Evolutionary conservation across 2,329 filamentous ascomycete species (phyloP), one percentile per base, ranked within the genome.

Genomic region (Fusarium nelsonii): DNA sequence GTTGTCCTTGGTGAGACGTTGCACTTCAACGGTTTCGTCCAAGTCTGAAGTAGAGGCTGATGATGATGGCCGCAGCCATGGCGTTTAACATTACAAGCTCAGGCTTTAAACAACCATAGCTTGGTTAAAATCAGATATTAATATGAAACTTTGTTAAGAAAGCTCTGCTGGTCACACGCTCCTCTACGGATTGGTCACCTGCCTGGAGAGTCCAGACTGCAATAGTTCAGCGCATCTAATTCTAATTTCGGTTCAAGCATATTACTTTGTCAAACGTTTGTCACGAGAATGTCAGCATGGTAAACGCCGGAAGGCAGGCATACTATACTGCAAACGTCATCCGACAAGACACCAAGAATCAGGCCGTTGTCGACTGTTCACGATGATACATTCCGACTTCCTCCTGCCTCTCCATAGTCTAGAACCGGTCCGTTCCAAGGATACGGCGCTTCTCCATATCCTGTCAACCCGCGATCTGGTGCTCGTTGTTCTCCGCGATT

Each of bases 331-430:
- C 45, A 65, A 41, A n/a, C n/a, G 53, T 60, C 62, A 59, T 48
- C 8, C 54, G 46, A 60, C 53, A 18, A 32, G 36, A 36, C 36
- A 6, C 11, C 15, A 18, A 34, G 30, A n/a, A 65, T 60, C 62
- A 65, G 60, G 53, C 46, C 41, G 48, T 65, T 41, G 53, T 65
- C 62, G 61, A 53, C 62, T 44, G 60, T 65, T 20, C 18, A 52
- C 10, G 18, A 28, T 4, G 16, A 34, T 44, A 26, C 6, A 58
- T 44, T 36, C 61, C 62, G 62, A 30, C 9, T 44, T 65, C 39
- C 39, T 64, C 60, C 60, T 58, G 26, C 39, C 44, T 64, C 44
- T 58, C 45, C 52, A 58, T 59, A 45, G 23, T 46, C 60, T 48
- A 53, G 62, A 59, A 32, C 44, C 54, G 12, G 46, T 14, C 54